A percentile compares a stretch with the other conserved stretches of the same genome.
Conservation (phyloP, 169 alveolate genomes). For the Plasmodium chabaudi region DNA sequence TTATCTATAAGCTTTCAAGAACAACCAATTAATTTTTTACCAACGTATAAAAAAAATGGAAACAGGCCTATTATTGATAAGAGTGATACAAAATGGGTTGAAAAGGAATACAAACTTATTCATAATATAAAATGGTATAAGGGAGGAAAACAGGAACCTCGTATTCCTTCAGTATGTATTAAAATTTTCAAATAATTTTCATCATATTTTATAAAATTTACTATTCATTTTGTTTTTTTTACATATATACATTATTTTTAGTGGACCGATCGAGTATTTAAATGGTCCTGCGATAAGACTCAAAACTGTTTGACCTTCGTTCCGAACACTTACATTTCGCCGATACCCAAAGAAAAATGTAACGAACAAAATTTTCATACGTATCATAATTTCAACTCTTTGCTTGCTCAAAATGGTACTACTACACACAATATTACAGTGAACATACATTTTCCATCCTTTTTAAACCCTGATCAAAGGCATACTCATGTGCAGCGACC, state of each 20-base stretch:
- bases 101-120: conserved; percentile 83
- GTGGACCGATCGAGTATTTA: conserved; percentile 87
- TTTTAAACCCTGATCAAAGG: conserved; percentile 4
- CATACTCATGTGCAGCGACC: conserved; percentile 83
- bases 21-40: conserved; percentile 83
- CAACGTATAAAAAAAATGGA: conserved; percentile 89
- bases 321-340: conserved; percentile 78
- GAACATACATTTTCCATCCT: neutral
- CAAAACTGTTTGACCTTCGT: conserved; percentile 80
- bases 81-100: conserved; percentile 81
- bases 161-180: conserved; percentile 85
- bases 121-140: conserved; percentile 88
- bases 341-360: conserved; percentile 76
- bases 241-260: neutral
- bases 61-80: conserved; percentile 83
- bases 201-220: neutral
- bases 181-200: neutral
- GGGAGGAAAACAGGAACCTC: conserved; percentile 81
- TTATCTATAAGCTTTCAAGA: conserved; percentile 83
- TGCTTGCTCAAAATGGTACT: neutral
- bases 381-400: neutral
- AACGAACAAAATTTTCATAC: neutral
- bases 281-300: conserved; percentile 83
- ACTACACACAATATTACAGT: too few species aligned
- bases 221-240: neutral